phyloP scores from a whole-genome alignment of 148 eudicot genomes.

The Chenopodium album region DNA sequence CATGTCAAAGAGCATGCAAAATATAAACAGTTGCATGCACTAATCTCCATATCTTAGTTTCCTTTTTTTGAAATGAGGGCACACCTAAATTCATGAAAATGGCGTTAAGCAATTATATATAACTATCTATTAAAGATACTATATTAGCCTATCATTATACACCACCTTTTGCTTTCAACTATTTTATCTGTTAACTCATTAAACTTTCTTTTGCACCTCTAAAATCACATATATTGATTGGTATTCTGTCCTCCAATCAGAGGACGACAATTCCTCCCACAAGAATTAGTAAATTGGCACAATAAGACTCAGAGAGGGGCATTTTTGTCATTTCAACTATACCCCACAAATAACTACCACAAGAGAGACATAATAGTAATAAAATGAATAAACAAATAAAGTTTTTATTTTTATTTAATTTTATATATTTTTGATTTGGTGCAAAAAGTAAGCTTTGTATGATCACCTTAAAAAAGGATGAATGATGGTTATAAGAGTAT shows the following conservation, averaged over 20 bases:
- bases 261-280: neutral
- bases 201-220: neutral
- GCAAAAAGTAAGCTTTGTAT: neutral
- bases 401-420: no score
- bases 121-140: neutral
- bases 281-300: neutral
- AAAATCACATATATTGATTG: neutral
- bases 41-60: neutral
- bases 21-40: neutral
- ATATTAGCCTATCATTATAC: slow-evolving; percentile 11
- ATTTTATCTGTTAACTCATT: neutral
- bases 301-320: slow-evolving; percentile 3
- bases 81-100: slow-evolving; percentile 2
- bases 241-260: neutral
- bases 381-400: no score
- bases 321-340: neutral
- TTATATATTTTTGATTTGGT: no score
- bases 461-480: neutral
- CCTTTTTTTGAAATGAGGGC: no score
- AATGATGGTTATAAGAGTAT: neutral
- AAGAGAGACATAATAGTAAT: neutral
- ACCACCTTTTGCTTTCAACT: neutral
- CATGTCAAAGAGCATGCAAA: neutral
- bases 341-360: slow-evolving; percentile 14
- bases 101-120: slow-evolving; percentile 14